Evolutionary conservation across 257 asterid genomes (phyloP), one percentile per base, ranked within the genome.

Genomic region (Solanum piurae): DNA sequence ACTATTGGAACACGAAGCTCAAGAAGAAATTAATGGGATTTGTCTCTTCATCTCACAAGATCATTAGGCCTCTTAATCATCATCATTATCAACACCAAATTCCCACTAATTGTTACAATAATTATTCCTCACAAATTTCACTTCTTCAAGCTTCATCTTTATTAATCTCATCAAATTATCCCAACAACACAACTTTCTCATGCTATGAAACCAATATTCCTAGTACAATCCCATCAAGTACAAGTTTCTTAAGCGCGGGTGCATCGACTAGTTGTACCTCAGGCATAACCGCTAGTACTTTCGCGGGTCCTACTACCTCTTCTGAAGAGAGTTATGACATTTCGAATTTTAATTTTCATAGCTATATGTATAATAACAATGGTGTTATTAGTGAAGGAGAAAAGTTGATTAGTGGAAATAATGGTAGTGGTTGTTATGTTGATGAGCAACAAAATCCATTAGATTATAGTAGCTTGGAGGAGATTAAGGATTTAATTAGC

Each of bases 1-100:
- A 96, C 90, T 93, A 96, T 84, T 96, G 98, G 98, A 96, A 96
- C 95, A 96, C 98, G 2, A 96, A 95, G 93, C 99, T 96, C 5
- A 96, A 94, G 87, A 95, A 94, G 93, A 96, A 94, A 85, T 84
- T 94, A 38, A 82, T 90, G 64, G 88, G 91, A 34, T 62, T 72
- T 37, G 29, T 31, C 14, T 75, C 90, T 73, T 86, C 91, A n/a
- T 68, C 91, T 64, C 94, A 89, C 2, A 88, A 84, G 87, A 86
- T 44, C 16, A 44, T 68, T 42, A 84, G 38, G 12, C 77, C 77
- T 36, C 46, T 80, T 74, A 74, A 33, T 83, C 91, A 69, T 74
- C 91, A 62, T 87, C 60, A 46, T 31, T 33, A 71, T 29, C 88
- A 38, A 72, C 80, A 18, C 87, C 46, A 64, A 72, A 33, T 79